Evolutionary conservation across 345 rosid species (phyloP).

Genomic region (Draba incana): DNA sequence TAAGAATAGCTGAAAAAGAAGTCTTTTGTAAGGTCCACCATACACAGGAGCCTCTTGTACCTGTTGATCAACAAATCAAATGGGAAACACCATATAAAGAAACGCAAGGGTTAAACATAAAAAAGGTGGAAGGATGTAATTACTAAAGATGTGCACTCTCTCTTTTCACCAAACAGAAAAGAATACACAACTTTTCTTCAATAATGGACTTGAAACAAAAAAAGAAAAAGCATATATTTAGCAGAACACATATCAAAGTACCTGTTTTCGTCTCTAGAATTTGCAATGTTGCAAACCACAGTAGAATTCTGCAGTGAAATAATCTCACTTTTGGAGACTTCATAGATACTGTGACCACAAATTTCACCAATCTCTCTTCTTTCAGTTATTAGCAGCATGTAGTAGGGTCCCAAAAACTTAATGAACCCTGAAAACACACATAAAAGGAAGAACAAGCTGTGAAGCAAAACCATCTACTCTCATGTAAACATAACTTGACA

Average conservation of each 20-base stretch:
- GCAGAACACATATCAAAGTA: constrained; percentile 35
- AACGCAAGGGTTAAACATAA: constrained; percentile 13
- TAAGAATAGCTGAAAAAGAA: constrained; percentile 99
- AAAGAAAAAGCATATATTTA: neutral
- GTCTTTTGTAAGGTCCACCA: constrained; percentile 95
- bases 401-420: constrained; percentile 94
- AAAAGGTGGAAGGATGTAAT: constrained; percentile 1
- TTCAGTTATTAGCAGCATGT: constrained; percentile 90
- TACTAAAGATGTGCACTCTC: neutral
- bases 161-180: constrained; percentile 12
- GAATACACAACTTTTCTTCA: constrained; percentile 9
- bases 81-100: constrained; percentile 16
- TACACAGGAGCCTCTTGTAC: constrained; percentile 95
- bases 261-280: constrained; percentile 85
- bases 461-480: neutral
- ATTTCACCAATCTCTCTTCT: constrained; percentile 88
- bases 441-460: neutral
- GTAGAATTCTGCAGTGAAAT: constrained; percentile 77
- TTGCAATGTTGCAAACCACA: constrained; percentile 46
- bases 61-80: constrained; percentile 50
- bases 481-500: neutral
- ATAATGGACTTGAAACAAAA: neutral
- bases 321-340: constrained; percentile 75
- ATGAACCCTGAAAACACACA: constrained; percentile 68
- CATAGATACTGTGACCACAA: constrained; percentile 83